A percentile compares a stretch with the other conserved stretches of the same genome.
Conservation (phyloP, 805 yeast species). For the Zygoascus biomembranicola region DNA sequence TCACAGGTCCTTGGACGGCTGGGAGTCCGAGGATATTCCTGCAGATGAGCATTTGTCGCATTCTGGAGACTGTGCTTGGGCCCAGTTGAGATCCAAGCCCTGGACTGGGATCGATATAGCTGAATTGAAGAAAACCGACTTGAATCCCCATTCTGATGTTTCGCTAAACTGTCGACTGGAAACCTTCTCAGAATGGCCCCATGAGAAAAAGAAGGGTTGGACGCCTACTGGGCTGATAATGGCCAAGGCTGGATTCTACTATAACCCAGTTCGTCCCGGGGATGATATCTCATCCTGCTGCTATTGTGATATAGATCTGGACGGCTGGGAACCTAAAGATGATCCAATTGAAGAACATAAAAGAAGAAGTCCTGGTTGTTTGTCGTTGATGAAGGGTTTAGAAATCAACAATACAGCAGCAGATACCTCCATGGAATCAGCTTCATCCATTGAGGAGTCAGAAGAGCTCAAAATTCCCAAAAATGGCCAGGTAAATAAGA, state of each 20-base stretch:
- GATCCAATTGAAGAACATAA: conserved; percentile 54
- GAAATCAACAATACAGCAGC: neutral
- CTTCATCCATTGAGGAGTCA: neutral
- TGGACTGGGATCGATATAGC: conserved; percentile 15
- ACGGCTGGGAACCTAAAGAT: conserved; percentile 67
- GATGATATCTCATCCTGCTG: conserved; percentile 55
- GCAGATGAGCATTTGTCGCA: conserved; percentile 37
- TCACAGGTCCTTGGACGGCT: conserved; percentile 45
- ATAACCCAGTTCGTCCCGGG: conserved; percentile 38
- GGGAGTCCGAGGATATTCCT: conserved; percentile 49
- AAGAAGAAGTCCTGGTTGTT: conserved; percentile 36
- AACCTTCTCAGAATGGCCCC: conserved; percentile 28
- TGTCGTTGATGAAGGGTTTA: conserved; percentile 25
- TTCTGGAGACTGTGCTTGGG: conserved; percentile 32
- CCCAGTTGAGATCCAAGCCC: conserved; percentile 17
- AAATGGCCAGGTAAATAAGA: neutral
- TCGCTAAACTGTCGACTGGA: conserved; percentile 18
- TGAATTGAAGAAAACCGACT: conserved; percentile 8
- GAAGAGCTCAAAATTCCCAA: neutral
- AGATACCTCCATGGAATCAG: neutral
- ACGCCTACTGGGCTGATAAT: conserved; percentile 38
- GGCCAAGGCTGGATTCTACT: conserved; percentile 59
- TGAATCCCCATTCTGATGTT: conserved; percentile 20
- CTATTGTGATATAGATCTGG: conserved; percentile 53
- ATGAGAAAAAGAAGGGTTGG: conserved; percentile 33